Evolutionary conservation across 768 basidiomycete genomes (phyloP).

Genomic region (Hericium rajendrae): DNA sequence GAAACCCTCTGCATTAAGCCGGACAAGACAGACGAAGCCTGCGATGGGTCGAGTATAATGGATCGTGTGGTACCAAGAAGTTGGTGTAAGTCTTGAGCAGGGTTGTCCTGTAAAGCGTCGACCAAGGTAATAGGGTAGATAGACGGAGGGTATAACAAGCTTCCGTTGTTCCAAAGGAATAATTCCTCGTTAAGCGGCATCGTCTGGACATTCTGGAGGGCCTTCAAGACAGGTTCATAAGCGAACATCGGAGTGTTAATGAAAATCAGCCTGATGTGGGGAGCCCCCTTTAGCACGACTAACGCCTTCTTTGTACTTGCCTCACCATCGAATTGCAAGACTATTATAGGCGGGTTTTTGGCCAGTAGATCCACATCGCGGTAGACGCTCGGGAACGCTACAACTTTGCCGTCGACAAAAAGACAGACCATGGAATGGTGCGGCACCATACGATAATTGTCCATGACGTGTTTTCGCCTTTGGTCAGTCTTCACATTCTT

Average conservation of each 20-base stretch:
- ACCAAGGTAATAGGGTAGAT: conserved; percentile 18
- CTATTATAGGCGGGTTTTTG: conserved; percentile 37
- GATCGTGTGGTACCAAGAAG: conserved; percentile 28
- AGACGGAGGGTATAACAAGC: conserved; percentile 9
- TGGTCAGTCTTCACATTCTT: conserved; percentile 24
- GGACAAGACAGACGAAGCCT: conserved; percentile 34
- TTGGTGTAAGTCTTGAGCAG: conserved; percentile 29
- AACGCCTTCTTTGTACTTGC: conserved; percentile 30
- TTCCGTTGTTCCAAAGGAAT: conserved; percentile 38
- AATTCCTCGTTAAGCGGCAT: conserved; percentile 44
- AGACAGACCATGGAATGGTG: conserved; percentile 50
- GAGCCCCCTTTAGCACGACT: conserved; percentile 26
- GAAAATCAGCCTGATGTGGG: conserved; percentile 37
- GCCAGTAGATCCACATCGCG: conserved; percentile 46
- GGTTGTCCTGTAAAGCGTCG: conserved; percentile 19
- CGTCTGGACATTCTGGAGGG: conserved; percentile 35
- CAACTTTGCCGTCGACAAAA: conserved; percentile 34
- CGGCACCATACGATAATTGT: conserved; percentile 33
- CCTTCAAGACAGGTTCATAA: conserved; percentile 52
- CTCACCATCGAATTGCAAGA: conserved; percentile 43
- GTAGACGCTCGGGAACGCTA: conserved; percentile 43
- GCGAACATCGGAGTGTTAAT: conserved; percentile 55
- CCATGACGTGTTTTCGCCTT: conserved; percentile 27
- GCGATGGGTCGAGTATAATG: conserved; percentile 43
- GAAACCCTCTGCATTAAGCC: conserved; percentile 49